Base-by-base conservation (phyloP, 768 basidiomycete species). In the Crassisporium funariophilum region DNA sequence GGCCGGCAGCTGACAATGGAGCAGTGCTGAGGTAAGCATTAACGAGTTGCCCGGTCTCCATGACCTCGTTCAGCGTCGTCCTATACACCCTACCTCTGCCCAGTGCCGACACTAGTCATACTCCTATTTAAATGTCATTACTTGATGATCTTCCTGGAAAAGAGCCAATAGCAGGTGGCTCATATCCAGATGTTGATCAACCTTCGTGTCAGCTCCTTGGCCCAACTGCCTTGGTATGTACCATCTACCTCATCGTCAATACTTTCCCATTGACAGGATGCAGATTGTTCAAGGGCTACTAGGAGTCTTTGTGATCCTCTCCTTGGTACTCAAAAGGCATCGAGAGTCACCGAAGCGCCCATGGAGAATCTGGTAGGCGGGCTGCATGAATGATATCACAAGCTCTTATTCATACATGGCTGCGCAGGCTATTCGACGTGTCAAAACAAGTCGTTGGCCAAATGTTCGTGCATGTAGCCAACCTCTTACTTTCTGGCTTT, bases 401-500 rank as follows among this genome's bases (percentile, higher is more conserved):
- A 44, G 21, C 35, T 39, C 36, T 35, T 40, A 34, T 27, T 25
- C n/a, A 45, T 51, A 25, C 19, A 38, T 43, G 29, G 5, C n/a
- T 35, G 36, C 23, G 13, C 35, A 92, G 90, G 92, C 62, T 88
- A n/a, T 93, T 90, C 64, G 94, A 97, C 58, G 88, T 97, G 4
- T 86, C 85, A 2, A 97, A 97, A 65, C 95, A 98, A 72, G 71
- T 97, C 44, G 76, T 88, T 11, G 95, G 91, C 36, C 87, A 90
- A 59, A 74, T 86, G 72, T 86, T 89, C 58, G 82, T 93, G 3
- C 91, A 94, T 60, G 79, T 78, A 2, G 71, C 81, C 34, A 94
- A 94, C 62, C 77, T 93, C 16, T 69, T 92, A 25, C 81, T 91
- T 40, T 93, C 93, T 20, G 82, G 82, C 56, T 55, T 91, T 23